Conservation (phyloP, 805 yeast species). For the Teunomyces cretensis region DNA sequence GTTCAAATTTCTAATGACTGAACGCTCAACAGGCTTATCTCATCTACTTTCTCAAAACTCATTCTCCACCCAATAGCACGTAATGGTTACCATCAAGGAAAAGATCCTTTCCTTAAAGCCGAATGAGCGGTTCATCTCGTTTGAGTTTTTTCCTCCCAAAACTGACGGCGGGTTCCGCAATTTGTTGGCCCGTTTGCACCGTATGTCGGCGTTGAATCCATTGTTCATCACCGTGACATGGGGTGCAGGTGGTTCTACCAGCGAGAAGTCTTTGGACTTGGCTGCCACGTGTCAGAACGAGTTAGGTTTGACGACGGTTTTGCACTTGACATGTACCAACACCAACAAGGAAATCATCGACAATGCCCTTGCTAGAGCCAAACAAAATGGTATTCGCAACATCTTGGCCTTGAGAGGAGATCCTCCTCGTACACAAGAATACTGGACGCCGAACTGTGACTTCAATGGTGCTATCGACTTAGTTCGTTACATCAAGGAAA, state of each 20-base stretch:
- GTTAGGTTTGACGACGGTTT: conserved; percentile 81
- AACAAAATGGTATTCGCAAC: conserved; percentile 76
- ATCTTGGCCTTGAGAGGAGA: conserved; percentile 94
- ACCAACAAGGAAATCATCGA: conserved; percentile 78
- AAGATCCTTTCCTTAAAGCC: conserved; percentile 48
- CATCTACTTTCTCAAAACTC: neutral
- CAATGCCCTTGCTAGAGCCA: conserved; percentile 70
- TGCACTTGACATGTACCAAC: conserved; percentile 96
- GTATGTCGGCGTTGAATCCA: conserved; percentile 89
- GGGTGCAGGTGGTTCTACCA: conserved; percentile 98
- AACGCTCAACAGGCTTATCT: neutral
- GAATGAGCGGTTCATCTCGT: conserved; percentile 68
- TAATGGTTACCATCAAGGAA: conserved; percentile 42
- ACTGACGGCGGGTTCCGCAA: conserved; percentile 87
- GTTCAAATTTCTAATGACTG: neutral
- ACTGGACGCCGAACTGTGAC: conserved; percentile 53
- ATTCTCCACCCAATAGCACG: neutral
- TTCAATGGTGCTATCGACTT: conserved; percentile 83
- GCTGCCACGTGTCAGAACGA: conserved; percentile 76
- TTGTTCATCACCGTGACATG: conserved; percentile 91
- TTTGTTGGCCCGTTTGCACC: conserved; percentile 77
- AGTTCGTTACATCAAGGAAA: conserved; percentile 69
- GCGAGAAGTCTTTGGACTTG: conserved; percentile 79
- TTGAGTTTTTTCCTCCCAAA: conserved; percentile 97
- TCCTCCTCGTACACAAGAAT: conserved; percentile 79